Conservation (phyloP, 2,329 filamentous ascomycete genomes). For the Fusarium sp. region DNA sequence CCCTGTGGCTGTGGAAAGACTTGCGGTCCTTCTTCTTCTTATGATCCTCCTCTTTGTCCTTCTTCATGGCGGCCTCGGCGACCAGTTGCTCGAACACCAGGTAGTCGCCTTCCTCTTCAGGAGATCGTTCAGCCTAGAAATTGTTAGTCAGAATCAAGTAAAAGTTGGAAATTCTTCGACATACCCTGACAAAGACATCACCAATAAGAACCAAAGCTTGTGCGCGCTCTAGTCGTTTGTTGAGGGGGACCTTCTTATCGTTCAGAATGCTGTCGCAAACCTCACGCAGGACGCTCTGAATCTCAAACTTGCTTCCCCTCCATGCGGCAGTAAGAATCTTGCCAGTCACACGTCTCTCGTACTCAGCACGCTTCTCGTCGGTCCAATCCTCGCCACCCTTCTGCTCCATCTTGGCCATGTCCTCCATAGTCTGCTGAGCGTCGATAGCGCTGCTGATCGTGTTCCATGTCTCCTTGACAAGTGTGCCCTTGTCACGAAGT, state of each 20-base stretch:
- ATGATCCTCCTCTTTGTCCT: constrained; percentile 74
- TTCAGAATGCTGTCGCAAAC: constrained; percentile 91
- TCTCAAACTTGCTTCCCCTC: constrained; percentile 97
- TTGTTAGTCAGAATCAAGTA: constrained; percentile 7
- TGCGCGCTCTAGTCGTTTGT: constrained; percentile 90
- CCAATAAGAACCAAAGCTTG: constrained; percentile 90
- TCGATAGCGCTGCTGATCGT: constrained; percentile 97
- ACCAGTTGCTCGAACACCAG: constrained; percentile 99
- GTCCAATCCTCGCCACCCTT: constrained; percentile 97
- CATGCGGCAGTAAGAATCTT: constrained; percentile 98
- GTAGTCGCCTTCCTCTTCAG: constrained; percentile 97
- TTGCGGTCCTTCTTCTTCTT: constrained; percentile 68
- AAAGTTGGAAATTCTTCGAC: constrained; percentile 33
- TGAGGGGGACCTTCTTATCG: constrained; percentile 78
- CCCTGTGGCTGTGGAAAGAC: constrained; percentile 23
- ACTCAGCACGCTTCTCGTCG: constrained; percentile 95
- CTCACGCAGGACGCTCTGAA: constrained; percentile 92
- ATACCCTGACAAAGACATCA: constrained; percentile 88
- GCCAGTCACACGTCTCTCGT: constrained; percentile 93
- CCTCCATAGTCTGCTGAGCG: constrained; percentile 98
- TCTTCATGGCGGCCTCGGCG: constrained; percentile 94
- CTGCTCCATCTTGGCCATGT: constrained; percentile 97
- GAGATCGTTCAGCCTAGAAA: constrained; percentile 80
- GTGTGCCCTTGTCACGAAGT: constrained; percentile 94
- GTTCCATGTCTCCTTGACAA: constrained; percentile 98